These are phyloP conservation scores for Hypholoma fasciculare DNA, from an alignment of 768 basidiomycete genomes.

Conservation along the genomic window DNA sequence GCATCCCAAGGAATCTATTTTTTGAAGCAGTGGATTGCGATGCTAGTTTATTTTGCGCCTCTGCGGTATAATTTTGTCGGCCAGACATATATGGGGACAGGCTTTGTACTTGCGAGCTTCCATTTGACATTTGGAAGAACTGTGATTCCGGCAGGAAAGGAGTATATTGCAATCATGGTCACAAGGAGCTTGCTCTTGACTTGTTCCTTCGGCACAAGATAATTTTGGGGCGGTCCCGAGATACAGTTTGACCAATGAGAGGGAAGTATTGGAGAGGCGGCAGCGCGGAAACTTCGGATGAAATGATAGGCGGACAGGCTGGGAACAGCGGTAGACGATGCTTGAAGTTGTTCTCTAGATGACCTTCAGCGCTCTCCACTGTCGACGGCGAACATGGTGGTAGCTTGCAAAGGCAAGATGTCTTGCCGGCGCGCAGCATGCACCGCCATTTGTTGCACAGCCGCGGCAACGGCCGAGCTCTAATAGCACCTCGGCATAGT, in stretches of 20 bases:
- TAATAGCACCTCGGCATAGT: conserved; percentile 12
- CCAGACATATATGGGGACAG: neutral
- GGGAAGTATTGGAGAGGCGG: neutral
- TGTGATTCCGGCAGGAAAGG: neutral
- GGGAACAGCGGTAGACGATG: neutral
- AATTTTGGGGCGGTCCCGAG: too few relatives aligned
- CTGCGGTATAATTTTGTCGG: neutral
- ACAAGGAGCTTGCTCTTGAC: neutral
- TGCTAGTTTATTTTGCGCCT: neutral
- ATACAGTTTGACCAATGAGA: too few relatives aligned
- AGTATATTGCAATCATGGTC: neutral
- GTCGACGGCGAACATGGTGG: too few relatives aligned
- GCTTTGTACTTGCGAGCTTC: neutral
- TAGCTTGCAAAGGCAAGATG: too few relatives aligned
- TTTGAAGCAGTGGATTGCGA: neutral
- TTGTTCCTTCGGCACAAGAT: too few relatives aligned
- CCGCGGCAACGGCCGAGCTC: conserved; percentile 22
- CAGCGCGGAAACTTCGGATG: conserved; percentile 5
- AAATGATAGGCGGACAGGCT: neutral
- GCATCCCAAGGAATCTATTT: neutral
- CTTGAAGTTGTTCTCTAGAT: too few relatives aligned
- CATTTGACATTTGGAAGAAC: neutral
- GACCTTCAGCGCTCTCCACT: too few relatives aligned
- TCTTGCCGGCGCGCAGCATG: too few relatives aligned
- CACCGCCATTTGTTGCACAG: neutral